Base-by-base conservation (phyloP, 495 filamentous ascomycete species). In the Penicillium malachiteum region DNA sequence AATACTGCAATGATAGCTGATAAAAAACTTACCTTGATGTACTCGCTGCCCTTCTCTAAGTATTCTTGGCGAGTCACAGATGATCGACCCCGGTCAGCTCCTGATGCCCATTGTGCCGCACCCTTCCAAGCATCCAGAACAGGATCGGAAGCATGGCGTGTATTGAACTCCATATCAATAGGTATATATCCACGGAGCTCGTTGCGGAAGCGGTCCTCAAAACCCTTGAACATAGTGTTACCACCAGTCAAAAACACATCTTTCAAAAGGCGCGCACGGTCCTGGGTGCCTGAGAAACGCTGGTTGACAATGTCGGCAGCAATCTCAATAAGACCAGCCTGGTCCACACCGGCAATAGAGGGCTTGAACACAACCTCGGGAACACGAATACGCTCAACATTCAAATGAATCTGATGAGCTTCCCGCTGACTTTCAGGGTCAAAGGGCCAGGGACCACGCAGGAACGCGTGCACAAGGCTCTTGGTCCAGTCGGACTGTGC, bases 311-410 rank as follows among this genome's bases (percentile, higher is more conserved):
- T 93, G 56, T 91, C 88, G 5, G 87, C 86, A 0, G 88, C 89
- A 46, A 96, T 91, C 71, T 98, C 93, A 17, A 95, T 78, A 16
- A 98, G 79, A 17, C 94, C 94, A 0, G 93, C 92, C 70, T 98
- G 94, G 65, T 98, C 94, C 35, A 97, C 78, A 3, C 94, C 94
- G 2, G 95, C 94, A 64, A 98, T 96, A n/a, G 80, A 81, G 0
- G 94, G 94, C 68, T 96, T 90, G 75, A 97, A 97, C 11, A 96
- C 82, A 12, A 98, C 87, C 73, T 98, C 94, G 3, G 94, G 95
- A 1, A 96, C 92, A 21, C 94, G 88, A 67, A 98, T 96, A 31
- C 95, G 85, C 75, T 98, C 94, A 42, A 98, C 89, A 66, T 98
- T 98, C 38, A 98, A 81, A 68, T 98, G 94, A 35, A 98, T 70